Base-by-base conservation (phyloP, 345 rosid genomes). In the Geranium rotundifolium region DNA sequence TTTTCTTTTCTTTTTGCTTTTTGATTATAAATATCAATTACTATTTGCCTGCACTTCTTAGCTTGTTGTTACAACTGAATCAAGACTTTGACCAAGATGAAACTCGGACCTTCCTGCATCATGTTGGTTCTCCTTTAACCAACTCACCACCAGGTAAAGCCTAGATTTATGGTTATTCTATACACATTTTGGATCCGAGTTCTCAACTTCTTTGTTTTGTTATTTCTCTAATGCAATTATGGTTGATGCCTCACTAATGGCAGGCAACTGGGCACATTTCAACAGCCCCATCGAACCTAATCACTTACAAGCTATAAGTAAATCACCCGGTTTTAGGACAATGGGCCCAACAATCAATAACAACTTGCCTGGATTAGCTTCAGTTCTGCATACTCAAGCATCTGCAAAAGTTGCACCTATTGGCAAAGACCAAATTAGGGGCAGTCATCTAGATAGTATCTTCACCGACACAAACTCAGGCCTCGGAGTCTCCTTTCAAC, bases 1-100 rank as follows among this genome's bases (percentile, higher is more conserved):
- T 12, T 34, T 8, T 34, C 4, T 34, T 34, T 34, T 34, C 41
- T 34, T 34, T 46, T 46, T 12, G 52, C 12, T 12, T 7, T 9
- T 3, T 14, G 14, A 46, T 46, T 46, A 46, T 9, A 12, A 46
- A 46, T 46, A 3, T 46, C 16, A 46, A 46, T 14, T 46, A 34
- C 56, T 70, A 39, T 61, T 60, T 69, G 41, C 41, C 41, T 34
- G 6, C 10, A 4, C 41, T 8, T 34, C 10, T 74, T 76, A 93
- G 99, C 69, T 81, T 85, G 76, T 79, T 93, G 75, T 84, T 75
- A 69, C 86, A 79, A 66, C 66, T 83, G 62, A 84, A 73, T 77
- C 97, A 85, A 70, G 99, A 93, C 62, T 75, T 84, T 71, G 99
- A 93, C 63, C 91, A 79, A 74, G 82, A 83, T 55, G 99, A 93